Percentiles rank a stretch among this genome's conserved stretches.
phyloP scores from a whole-genome alignment of 179 eudicot genomes.

The Pouteria campechiana region DNA sequence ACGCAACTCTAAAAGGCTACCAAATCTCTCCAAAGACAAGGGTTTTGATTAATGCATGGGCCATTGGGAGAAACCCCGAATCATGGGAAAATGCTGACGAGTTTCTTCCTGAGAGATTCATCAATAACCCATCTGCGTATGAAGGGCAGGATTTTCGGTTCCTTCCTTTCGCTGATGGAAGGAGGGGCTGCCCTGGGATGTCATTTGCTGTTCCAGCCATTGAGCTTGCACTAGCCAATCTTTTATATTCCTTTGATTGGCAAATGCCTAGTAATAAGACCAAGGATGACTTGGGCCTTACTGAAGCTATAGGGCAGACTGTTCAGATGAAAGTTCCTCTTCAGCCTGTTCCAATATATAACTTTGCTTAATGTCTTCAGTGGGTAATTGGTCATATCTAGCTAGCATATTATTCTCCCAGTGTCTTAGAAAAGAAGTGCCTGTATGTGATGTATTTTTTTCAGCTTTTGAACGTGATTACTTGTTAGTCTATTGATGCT shows the following conservation, averaged over 20 bases:
- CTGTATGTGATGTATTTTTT: no score
- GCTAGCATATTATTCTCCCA: no score
- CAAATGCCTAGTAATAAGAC: constrained; percentile 3
- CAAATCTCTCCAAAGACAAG: constrained; percentile 6
- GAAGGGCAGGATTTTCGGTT: constrained; percentile 12
- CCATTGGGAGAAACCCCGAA: constrained; percentile 10
- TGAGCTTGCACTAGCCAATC: constrained; percentile 8
- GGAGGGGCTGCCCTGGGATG: constrained; percentile 18
- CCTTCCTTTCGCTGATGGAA: constrained; percentile 18
- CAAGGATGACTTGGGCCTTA: constrained; percentile 8
- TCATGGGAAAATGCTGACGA: constrained; percentile 5
- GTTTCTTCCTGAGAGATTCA: constrained; percentile 17
- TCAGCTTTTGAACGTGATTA: no score
- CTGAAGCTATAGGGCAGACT: no score
- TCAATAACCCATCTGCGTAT: neutral
- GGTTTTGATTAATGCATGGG: constrained; percentile 22
- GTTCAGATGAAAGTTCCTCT: no score
- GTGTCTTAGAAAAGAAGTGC: no score
- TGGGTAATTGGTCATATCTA: no score
- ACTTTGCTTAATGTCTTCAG: no score
- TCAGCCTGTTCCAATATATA: no score
- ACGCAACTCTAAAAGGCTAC: constrained; percentile 8
- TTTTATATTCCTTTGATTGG: constrained; percentile 15
- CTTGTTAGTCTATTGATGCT: no score
- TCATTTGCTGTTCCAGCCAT: constrained; percentile 11